phyloP scores from a whole-genome alignment of 192 early-diverging fungal species.

The Lunasporangiospora selenospora region DNA sequence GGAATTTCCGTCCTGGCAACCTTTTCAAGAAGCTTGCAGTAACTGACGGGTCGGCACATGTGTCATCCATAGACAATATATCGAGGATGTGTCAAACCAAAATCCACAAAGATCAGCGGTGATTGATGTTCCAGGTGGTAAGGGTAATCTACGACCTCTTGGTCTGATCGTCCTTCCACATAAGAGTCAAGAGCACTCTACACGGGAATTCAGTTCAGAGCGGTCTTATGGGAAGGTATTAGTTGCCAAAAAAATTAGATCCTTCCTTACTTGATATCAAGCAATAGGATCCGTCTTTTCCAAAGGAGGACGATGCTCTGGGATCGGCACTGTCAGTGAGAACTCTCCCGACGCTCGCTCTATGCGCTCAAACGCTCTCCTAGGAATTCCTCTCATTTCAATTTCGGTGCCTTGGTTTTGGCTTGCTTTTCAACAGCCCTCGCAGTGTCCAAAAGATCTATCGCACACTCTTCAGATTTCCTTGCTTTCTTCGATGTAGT shows the following conservation, averaged over 20 bases:
- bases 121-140: background rate
- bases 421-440: background rate
- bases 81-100: conserved; percentile 18
- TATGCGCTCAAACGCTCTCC: background rate
- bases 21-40: background rate
- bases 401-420: background rate
- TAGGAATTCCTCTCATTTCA: background rate
- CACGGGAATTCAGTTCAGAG: too few relatives aligned
- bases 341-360: background rate
- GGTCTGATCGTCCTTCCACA: background rate
- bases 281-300: conserved; percentile 1
- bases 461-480: background rate
- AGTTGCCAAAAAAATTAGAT: background rate
- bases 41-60: conserved; percentile 19
- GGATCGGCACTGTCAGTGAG: background rate
- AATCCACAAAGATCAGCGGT: conserved; percentile 6
- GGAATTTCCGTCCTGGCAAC: background rate
- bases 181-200: conserved; percentile 5
- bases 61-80: conserved; percentile 37
- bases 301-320: background rate
- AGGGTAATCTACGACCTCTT: conserved; percentile 11
- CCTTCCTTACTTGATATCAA: conserved; percentile 27
- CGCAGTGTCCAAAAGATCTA: background rate
- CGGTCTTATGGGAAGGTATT: background rate
- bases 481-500: background rate